These are phyloP conservation scores for Xylaria sp. DNA, from an alignment of 2,329 filamentous ascomycete genomes.

Conservation along the genomic window DNA sequence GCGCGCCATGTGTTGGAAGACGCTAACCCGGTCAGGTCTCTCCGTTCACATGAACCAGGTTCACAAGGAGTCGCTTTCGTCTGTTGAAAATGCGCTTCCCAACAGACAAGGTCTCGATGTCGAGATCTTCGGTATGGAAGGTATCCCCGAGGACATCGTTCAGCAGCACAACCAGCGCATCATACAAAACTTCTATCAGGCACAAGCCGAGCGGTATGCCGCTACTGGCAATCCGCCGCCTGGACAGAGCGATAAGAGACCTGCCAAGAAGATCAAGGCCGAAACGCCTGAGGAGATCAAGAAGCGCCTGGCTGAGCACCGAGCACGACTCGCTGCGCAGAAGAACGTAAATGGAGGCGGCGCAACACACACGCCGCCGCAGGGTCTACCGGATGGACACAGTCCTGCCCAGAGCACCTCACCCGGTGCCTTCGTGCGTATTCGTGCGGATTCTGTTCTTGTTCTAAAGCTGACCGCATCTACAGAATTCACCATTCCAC, in stretches of 20 bases:
- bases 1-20: conserved; percentile 5
- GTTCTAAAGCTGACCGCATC: conserved; percentile 5
- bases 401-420: conserved; percentile 49
- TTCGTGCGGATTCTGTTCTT: neutral
- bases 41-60: conserved; percentile 98
- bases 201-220: conserved; percentile 74
- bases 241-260: conserved; percentile 58
- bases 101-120: conserved; percentile 81
- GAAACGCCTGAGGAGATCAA: conserved; percentile 75
- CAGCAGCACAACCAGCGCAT: conserved; percentile 83
- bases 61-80: conserved; percentile 84
- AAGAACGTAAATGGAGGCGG: conserved; percentile 52
- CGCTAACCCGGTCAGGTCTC: conserved; percentile 55
- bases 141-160: conserved; percentile 80
- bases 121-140: conserved; percentile 98
- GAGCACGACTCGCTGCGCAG: conserved; percentile 60
- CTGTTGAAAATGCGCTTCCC: conserved; percentile 86
- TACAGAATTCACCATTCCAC: conserved; percentile 39
- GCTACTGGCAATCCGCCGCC: conserved; percentile 79
- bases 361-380: conserved; percentile 44
- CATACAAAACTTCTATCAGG: conserved; percentile 77
- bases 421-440: conserved; percentile 55
- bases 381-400: conserved; percentile 38
- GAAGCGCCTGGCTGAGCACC: conserved; percentile 71
- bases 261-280: conserved; percentile 65